Evolutionary conservation across 495 filamentous ascomycete species (phyloP).

Genomic region (Aspergillus nanangensis): DNA sequence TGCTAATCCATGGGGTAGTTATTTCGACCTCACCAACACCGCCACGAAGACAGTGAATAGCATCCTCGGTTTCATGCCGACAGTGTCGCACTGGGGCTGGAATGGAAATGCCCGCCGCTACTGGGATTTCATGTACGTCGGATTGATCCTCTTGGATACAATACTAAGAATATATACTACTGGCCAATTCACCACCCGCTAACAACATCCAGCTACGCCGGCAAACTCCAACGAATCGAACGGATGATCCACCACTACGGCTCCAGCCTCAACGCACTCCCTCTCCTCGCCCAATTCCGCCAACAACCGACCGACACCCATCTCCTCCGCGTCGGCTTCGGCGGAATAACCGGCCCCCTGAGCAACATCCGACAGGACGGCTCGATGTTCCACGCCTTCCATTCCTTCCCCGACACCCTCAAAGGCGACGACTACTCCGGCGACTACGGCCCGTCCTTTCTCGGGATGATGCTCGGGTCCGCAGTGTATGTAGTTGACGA

Average conservation of each 20-base stretch:
- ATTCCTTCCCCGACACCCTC: constrained; percentile 46
- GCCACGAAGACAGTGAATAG: constrained; percentile 42
- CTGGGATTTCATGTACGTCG: constrained; percentile 41
- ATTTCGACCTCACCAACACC: constrained; percentile 39
- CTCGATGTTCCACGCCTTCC: constrained; percentile 45
- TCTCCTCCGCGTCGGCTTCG: constrained; percentile 45
- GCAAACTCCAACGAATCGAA: constrained; percentile 47
- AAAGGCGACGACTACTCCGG: constrained; percentile 49
- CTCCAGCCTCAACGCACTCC: constrained; percentile 47
- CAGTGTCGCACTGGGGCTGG: constrained; percentile 50
- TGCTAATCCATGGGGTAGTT: constrained; percentile 11
- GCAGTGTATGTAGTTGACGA: constrained; percentile 40
- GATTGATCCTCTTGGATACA: not conserved
- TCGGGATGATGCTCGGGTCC: constrained; percentile 40
- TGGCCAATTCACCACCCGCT: not conserved
- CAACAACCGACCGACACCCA: constrained; percentile 28
- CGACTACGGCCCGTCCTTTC: constrained; percentile 48
- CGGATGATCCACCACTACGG: constrained; percentile 56
- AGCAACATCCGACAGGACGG: constrained; percentile 48
- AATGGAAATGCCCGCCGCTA: constrained; percentile 51
- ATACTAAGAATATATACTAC: not conserved
- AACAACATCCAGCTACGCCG: constrained; percentile 22
- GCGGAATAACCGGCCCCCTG: constrained; percentile 41
- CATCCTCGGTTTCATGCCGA: constrained; percentile 47
- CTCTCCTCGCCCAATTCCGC: constrained; percentile 42